Conservation (phyloP, 345 rosid species). For the Limnanthes douglasii region DNA sequence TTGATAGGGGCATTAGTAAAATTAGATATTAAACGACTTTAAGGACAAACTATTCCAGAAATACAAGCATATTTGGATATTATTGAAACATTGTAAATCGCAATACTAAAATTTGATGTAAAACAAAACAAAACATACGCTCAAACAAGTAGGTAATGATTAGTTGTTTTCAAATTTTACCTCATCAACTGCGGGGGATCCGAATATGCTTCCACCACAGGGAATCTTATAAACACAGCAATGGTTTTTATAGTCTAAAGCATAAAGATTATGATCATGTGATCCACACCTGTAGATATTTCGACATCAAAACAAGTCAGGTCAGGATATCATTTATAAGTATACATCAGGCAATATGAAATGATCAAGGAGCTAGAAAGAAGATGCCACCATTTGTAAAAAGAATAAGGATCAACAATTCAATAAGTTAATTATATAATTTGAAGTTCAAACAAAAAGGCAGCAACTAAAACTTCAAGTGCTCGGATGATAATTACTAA, state of each 20-base stretch:
- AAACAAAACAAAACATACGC: conserved; percentile 7
- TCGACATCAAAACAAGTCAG: conserved; percentile 1
- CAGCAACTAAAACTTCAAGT: no score
- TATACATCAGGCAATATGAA: background rate
- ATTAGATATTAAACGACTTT: conserved; percentile 4
- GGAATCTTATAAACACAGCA: conserved; percentile 52
- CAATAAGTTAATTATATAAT: background rate
- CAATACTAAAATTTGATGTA: no score
- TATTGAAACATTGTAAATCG: no score
- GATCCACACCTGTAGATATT: conserved; percentile 77
- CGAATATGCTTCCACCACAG: conserved; percentile 87
- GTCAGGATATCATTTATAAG: background rate
- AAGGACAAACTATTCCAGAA: conserved; percentile 2
- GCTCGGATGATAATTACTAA: no score
- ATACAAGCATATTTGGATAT: no score
- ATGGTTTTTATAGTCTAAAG: conserved; percentile 59
- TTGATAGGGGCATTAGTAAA: no score
- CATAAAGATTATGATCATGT: conserved; percentile 76
- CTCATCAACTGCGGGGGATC: conserved; percentile 88
- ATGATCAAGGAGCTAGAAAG: conserved; percentile 2
- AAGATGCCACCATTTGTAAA: no score
- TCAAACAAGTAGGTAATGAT: conserved; percentile 4
- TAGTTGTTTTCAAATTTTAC: conserved; percentile 23
- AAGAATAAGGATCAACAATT: background rate
- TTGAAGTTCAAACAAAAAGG: no score